Percentiles rank a stretch among this genome's conserved stretches.
Evolutionary conservation across 306 rosid genomes (phyloP).

Genomic region (Cucumis melo): DNA sequence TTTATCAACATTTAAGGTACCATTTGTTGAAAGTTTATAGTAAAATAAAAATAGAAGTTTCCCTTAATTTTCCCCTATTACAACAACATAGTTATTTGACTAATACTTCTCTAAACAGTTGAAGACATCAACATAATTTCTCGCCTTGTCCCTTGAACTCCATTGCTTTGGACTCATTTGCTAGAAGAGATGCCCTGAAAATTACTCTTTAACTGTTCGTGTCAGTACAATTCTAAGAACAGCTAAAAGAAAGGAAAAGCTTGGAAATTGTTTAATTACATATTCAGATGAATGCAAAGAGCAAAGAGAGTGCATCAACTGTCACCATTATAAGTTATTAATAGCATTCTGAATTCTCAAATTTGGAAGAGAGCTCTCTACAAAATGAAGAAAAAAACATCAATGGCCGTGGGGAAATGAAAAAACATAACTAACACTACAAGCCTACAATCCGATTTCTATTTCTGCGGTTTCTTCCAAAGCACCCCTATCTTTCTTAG

Average conservation of each 20-base stretch:
- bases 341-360: slow-evolving; percentile 4
- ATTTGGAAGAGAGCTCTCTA: slow-evolving; percentile 5
- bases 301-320: neutral
- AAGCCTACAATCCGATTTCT: neutral
- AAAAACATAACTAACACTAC: neutral
- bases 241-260: neutral
- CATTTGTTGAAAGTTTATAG: no score
- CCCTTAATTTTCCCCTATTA: no score
- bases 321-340: slow-evolving; percentile 3
- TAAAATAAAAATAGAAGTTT: no score
- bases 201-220: neutral
- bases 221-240: neutral
- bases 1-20: no score
- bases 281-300: neutral
- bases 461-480: slow-evolving; percentile 95
- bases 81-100: no score
- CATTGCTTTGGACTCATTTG: neutral
- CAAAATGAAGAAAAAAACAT: neutral
- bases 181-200: neutral
- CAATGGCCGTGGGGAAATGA: neutral
- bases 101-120: neutral
- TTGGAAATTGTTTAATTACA: neutral
- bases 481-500: slow-evolving; percentile 89
- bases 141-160: neutral
- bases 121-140: neutral